Conservation (phyloP, 129 eudicot genomes). For the Rutidosis leptorrhynchoides region DNA sequence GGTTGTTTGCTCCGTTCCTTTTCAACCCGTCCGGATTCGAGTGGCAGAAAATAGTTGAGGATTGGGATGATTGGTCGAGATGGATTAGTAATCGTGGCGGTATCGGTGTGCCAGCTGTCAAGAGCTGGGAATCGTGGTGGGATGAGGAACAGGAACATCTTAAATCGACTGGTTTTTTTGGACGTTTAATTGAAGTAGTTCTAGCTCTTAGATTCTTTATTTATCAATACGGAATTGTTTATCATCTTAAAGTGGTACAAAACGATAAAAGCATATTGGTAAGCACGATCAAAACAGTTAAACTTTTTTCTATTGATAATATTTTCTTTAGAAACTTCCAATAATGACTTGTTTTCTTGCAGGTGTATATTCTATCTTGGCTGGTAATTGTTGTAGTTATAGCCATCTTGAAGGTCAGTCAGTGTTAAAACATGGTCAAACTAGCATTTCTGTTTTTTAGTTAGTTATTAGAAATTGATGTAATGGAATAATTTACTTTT, state of each 20-base stretch:
- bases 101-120: slow-evolving; percentile 84
- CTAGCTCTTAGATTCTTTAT: slow-evolving; percentile 74
- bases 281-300: slow-evolving; percentile 15
- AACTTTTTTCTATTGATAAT: background rate
- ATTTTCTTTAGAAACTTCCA: background rate
- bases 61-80: slow-evolving; percentile 95
- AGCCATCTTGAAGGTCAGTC: slow-evolving; percentile 21
- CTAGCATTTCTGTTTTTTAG: background rate
- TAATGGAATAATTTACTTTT: background rate
- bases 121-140: slow-evolving; percentile 99
- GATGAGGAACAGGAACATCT: slow-evolving; percentile 93
- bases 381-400: slow-evolving; percentile 36
- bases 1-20: slow-evolving; percentile 94
- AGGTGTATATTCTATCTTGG: slow-evolving; percentile 55
- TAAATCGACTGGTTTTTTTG: slow-evolving; percentile 60
- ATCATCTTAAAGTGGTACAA: slow-evolving; percentile 73
- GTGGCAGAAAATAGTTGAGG: slow-evolving; percentile 98
- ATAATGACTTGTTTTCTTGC: slow-evolving; percentile 6
- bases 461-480: background rate
- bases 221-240: slow-evolving; percentile 90
- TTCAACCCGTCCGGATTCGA: slow-evolving; percentile 93
- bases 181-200: slow-evolving; percentile 48
- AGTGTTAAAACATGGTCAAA: background rate
- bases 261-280: slow-evolving; percentile 61
- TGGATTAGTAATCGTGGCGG: slow-evolving; percentile 91